Evolutionary conservation across 1,139 yeast species (phyloP).

Genomic region (Pichia sp.): DNA sequence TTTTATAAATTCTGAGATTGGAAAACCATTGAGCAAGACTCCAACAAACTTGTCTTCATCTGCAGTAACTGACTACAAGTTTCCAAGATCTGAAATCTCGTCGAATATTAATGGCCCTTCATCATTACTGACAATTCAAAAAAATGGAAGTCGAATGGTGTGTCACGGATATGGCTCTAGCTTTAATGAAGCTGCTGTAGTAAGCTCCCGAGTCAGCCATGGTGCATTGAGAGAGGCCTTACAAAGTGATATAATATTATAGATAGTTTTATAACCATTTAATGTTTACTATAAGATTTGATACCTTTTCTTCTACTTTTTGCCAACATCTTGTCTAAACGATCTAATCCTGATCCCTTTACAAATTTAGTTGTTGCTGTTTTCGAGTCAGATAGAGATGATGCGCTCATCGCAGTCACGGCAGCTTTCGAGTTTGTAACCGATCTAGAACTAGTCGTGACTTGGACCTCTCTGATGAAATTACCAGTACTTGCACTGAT

Average conservation of each 20-base stretch:
- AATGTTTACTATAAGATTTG: constrained; percentile 7
- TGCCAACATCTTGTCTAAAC: constrained; percentile 21
- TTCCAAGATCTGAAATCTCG: background rate
- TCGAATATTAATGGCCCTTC: constrained; percentile 8
- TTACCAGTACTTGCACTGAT: constrained; percentile 23
- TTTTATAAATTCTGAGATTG: constrained; percentile 25
- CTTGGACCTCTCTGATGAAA: constrained; percentile 24
- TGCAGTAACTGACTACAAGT: background rate
- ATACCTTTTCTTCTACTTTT: constrained; percentile 17
- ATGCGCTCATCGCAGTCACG: constrained; percentile 21
- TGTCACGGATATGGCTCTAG: constrained; percentile 38
- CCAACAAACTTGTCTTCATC: constrained; percentile 13
- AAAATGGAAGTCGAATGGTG: constrained; percentile 37
- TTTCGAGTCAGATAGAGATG: background rate
- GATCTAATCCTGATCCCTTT: constrained; percentile 18
- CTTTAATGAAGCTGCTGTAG: constrained; percentile 37
- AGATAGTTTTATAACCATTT: background rate
- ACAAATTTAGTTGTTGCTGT: background rate
- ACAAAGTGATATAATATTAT: constrained; percentile 19
- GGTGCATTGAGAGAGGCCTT: constrained; percentile 39
- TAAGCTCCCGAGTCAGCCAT: constrained; percentile 35
- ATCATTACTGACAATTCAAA: constrained; percentile 36
- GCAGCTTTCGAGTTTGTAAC: constrained; percentile 21
- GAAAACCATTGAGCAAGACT: constrained; percentile 19
- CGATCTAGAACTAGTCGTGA: constrained; percentile 24